Conservation (phyloP, 192 early-diverging fungal genomes). For the Jimgerdemannia flammicorona region DNA sequence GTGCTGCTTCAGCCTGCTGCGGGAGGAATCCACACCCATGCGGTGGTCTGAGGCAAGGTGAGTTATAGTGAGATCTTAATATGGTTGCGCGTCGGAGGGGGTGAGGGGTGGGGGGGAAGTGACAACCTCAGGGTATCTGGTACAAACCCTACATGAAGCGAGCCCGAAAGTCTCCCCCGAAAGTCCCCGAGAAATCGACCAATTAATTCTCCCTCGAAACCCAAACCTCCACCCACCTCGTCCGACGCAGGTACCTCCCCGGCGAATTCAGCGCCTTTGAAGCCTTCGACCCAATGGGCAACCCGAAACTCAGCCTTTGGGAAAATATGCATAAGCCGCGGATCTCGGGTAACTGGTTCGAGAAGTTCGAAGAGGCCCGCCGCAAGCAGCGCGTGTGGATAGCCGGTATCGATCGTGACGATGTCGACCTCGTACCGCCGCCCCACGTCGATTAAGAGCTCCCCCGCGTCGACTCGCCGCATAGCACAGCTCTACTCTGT, state of each 20-base stretch:
- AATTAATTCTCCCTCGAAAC: too few relatives aligned
- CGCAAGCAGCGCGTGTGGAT: background rate
- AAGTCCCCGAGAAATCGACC: too few relatives aligned
- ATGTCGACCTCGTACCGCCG: background rate
- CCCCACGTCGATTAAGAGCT: background rate
- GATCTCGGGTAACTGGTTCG: slow-evolving; percentile 29
- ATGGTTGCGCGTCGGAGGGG: background rate
- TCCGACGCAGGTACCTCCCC: slow-evolving; percentile 20
- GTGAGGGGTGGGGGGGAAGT: too few relatives aligned
- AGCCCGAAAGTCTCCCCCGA: too few relatives aligned
- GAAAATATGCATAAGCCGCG: slow-evolving; percentile 11
- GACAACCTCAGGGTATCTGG: too few relatives aligned
- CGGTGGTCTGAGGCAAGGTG: slow-evolving; percentile 34
- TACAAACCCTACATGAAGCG: too few relatives aligned
- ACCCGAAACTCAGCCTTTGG: slow-evolving; percentile 34
- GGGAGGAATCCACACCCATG: slow-evolving; percentile 28
- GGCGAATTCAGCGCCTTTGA: slow-evolving; percentile 31
- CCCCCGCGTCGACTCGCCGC: background rate
- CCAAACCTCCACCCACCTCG: background rate
- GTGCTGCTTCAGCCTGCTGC: slow-evolving; percentile 33
- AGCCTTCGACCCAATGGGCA: slow-evolving; percentile 32
- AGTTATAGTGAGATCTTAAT: background rate
- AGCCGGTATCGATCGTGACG: background rate
- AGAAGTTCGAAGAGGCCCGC: slow-evolving; percentile 32
- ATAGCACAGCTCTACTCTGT: background rate